A percentile compares a stretch with the other conserved stretches of the same genome.
Evolutionary conservation across 2,329 filamentous ascomycete genomes (phyloP).

Genomic region (Cryphonectria naterciae): DNA sequence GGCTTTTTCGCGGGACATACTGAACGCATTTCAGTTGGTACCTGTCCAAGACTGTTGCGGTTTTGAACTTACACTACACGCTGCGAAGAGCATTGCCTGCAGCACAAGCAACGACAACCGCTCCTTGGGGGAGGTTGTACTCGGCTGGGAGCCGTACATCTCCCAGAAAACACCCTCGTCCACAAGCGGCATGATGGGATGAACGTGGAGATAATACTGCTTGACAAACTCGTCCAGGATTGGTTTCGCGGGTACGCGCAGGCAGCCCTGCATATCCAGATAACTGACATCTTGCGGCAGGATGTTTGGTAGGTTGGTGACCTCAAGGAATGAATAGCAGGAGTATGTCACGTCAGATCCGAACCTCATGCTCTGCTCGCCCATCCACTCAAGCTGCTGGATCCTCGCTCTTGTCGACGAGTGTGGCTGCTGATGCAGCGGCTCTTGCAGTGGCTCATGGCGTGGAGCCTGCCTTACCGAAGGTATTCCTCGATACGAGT

Average conservation of each 20-base stretch:
- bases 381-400: conserved; percentile 33
- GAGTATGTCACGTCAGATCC: conserved; percentile 46
- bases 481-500: background rate
- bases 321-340: conserved; percentile 47
- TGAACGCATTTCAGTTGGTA: conserved; percentile 22
- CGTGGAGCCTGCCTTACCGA: background rate
- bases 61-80: conserved; percentile 41
- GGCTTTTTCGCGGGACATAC: conserved; percentile 45
- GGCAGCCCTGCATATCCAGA: conserved; percentile 50
- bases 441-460: conserved; percentile 6
- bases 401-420: conserved; percentile 13
- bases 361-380: conserved; percentile 35
- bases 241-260: conserved; percentile 46
- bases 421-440: background rate
- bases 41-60: background rate
- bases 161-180: conserved; percentile 55
- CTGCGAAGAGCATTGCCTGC: conserved; percentile 51
- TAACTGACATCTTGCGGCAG: conserved; percentile 52
- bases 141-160: conserved; percentile 40
- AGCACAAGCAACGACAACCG: conserved; percentile 50
- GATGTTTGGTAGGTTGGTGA: conserved; percentile 44
- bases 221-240: conserved; percentile 53
- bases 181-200: conserved; percentile 48
- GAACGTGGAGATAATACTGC: conserved; percentile 53
- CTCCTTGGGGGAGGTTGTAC: conserved; percentile 31